These are phyloP conservation scores for Phaeosphaeriaceae sp. DNA, from an alignment of 2,329 filamentous ascomycete species.

Conservation along the genomic window DNA sequence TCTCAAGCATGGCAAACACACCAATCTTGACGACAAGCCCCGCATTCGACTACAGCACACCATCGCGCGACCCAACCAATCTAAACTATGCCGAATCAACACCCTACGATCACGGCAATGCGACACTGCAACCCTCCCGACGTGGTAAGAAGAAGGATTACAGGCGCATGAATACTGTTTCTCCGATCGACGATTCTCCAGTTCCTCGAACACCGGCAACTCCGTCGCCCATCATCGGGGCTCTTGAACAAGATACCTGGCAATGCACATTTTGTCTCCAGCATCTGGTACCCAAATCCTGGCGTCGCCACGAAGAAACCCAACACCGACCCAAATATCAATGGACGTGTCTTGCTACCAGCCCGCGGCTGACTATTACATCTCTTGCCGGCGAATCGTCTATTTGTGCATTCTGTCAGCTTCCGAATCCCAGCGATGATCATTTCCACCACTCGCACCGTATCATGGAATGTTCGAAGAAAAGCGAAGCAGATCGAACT, in stretches of 20 bases:
- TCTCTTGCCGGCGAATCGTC: constrained; percentile 10
- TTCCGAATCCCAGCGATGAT: constrained; percentile 33
- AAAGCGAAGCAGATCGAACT: constrained; percentile 35
- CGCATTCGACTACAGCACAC: constrained; percentile 9
- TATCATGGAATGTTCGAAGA: constrained; percentile 38
- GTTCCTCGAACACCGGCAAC: constrained; percentile 8
- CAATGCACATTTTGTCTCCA: constrained; percentile 45
- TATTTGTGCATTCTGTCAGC: constrained; percentile 41
- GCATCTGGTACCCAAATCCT: constrained; percentile 40
- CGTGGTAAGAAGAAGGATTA: constrained; percentile 49
- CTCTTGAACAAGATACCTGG: constrained; percentile 32
- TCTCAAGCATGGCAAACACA: constrained; percentile 16
- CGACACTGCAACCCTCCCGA: constrained; percentile 19
- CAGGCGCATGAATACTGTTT: constrained; percentile 22
- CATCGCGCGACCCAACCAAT: background rate
- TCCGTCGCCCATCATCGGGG: background rate
- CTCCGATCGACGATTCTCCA: constrained; percentile 17
- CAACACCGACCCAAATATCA: constrained; percentile 42
- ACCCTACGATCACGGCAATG: constrained; percentile 1
- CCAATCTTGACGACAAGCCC: constrained; percentile 11
- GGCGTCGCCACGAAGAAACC: constrained; percentile 47
- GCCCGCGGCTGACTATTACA: constrained; percentile 26
- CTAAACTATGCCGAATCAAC: constrained; percentile 15
- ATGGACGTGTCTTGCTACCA: constrained; percentile 43
- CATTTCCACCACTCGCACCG: constrained; percentile 38